phyloP scores from a whole-genome alignment of 345 rosid species.

The Citrus trifoliata region DNA sequence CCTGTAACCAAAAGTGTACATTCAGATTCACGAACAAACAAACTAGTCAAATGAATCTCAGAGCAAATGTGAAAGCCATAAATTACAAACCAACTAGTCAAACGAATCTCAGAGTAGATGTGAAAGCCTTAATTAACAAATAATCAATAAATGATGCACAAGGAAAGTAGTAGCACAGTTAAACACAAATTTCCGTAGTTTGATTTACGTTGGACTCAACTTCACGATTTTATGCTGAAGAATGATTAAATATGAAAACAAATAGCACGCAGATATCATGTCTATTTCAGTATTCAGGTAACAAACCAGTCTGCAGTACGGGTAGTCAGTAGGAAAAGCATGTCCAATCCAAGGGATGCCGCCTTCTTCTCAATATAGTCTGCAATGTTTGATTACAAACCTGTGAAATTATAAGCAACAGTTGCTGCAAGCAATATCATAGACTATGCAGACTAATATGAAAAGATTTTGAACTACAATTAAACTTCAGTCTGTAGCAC shows the following conservation, averaged over 20 bases:
- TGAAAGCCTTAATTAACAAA: background rate
- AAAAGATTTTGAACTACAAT: background rate
- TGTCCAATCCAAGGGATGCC: slow-evolving; percentile 60
- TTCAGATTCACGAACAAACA: background rate
- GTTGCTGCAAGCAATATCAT: background rate
- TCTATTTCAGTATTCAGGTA: background rate
- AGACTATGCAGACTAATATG: background rate
- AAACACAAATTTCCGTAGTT: background rate
- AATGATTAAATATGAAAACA: background rate
- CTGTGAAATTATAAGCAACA: background rate
- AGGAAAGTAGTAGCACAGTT: background rate
- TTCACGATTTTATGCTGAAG: background rate
- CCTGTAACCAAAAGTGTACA: slow-evolving; percentile 33
- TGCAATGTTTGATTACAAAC: slow-evolving; percentile 28
- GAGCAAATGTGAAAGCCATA: background rate
- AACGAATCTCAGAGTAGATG: background rate
- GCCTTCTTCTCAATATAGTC: slow-evolving; percentile 94
- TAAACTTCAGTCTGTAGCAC: background rate
- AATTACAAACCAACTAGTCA: background rate
- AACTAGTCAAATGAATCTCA: background rate
- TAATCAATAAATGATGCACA: background rate
- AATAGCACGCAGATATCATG: background rate
- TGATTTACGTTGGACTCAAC: background rate
- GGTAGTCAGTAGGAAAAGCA: slow-evolving; percentile 79
- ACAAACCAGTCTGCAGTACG: slow-evolving; percentile 93